These are phyloP conservation scores for Macrotyloma uniflorum DNA, from an alignment of 306 rosid genomes.

Conservation along the genomic window DNA sequence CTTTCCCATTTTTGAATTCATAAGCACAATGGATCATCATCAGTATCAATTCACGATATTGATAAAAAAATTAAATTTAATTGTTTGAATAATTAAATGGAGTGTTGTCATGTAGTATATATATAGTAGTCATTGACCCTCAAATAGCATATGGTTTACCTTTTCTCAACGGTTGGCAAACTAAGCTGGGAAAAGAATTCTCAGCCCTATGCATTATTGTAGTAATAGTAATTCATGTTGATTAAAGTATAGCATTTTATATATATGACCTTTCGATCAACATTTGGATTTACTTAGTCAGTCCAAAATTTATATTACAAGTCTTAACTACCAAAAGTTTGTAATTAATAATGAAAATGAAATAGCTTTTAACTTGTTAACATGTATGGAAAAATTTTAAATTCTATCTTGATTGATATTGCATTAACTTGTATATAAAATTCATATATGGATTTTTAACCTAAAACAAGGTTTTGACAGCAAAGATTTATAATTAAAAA, in stretches of 20 bases:
- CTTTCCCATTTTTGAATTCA: neutral
- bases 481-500: neutral
- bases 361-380: neutral
- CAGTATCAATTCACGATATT: neutral
- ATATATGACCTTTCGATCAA: neutral
- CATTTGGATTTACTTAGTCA: neutral
- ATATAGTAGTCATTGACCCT: constrained; percentile 41
- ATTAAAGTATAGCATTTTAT: neutral
- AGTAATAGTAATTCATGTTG: neutral
- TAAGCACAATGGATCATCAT: constrained; percentile 30
- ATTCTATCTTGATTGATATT: too few relatives aligned
- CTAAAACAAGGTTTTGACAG: too few relatives aligned
- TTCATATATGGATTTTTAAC: too few relatives aligned
- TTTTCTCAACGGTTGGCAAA: constrained; percentile 58
- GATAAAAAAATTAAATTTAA: neutral
- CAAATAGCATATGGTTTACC: constrained; percentile 1
- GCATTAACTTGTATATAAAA: too few relatives aligned
- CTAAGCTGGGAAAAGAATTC: constrained; percentile 37
- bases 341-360: neutral
- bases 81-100: constrained; percentile 24
- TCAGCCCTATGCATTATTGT: neutral
- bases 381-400: too few relatives aligned
- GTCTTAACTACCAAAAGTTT: neutral
- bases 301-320: neutral
- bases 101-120: constrained; percentile 4